Evolutionary conservation across 495 filamentous ascomycete species (phyloP).

Genomic region (Chaetomium cochliodes): DNA sequence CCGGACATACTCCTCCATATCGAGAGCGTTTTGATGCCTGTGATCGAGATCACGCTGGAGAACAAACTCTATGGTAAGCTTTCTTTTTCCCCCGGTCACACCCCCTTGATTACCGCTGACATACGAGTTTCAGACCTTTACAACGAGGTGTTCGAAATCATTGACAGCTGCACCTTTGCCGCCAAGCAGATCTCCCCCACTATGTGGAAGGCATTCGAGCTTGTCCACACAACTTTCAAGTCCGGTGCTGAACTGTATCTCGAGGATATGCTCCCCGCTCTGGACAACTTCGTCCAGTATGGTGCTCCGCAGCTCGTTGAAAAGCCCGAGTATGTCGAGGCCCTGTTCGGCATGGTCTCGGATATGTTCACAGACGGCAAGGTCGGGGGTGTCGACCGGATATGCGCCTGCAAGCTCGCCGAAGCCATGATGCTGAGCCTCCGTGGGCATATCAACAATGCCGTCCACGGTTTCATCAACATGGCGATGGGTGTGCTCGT

Average conservation of each 20-base stretch:
- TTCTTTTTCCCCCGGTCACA: constrained; percentile 14
- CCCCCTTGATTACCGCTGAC: background rate
- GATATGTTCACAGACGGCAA: constrained; percentile 73
- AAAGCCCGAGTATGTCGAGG: constrained; percentile 81
- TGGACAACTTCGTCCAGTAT: constrained; percentile 96
- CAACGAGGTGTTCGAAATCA: constrained; percentile 98
- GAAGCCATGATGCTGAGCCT: constrained; percentile 96
- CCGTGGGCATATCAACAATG: constrained; percentile 82
- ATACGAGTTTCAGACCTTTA: constrained; percentile 66
- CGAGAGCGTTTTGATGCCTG: constrained; percentile 93
- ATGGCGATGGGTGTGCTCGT: constrained; percentile 82
- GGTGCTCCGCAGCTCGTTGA: constrained; percentile 74
- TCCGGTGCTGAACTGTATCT: constrained; percentile 93
- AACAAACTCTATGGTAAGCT: constrained; percentile 83
- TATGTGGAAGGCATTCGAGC: constrained; percentile 97
- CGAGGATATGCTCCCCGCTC: constrained; percentile 97
- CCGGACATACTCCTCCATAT: constrained; percentile 91
- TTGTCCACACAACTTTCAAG: constrained; percentile 96
- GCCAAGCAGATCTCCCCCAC: constrained; percentile 91
- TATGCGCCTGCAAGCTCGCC: constrained; percentile 98
- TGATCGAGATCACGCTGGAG: constrained; percentile 91
- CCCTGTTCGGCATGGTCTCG: constrained; percentile 78
- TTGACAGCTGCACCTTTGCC: constrained; percentile 98
- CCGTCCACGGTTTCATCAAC: constrained; percentile 80
- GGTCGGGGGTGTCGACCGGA: constrained; percentile 89